Evolutionary conservation across 495 filamentous ascomycete species (phyloP), one percentile per base, ranked within the genome.

Genomic region (Acidomyces sp.): DNA sequence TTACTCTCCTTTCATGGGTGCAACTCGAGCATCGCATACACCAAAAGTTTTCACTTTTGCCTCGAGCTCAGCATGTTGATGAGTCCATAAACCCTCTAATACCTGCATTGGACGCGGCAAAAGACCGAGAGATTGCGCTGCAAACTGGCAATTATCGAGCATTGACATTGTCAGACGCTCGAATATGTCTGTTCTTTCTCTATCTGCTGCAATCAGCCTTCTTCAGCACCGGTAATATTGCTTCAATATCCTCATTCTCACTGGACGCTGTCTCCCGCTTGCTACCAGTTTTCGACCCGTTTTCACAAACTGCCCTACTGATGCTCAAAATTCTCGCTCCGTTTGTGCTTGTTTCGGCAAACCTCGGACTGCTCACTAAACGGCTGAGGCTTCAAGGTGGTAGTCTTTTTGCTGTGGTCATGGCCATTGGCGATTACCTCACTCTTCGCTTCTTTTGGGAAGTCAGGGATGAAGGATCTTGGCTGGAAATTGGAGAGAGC

Each of bases 361-460:
- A 93, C 54, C 70, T 99, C 15, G 92, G 86, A 1, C 84, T 96
- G 28, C 72, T 99, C n/a, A 96, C 94, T 60, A 75, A 75, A 37
- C 63, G 78, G 3, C 64, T 96, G 2, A 80, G 83, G 25, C 78
- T 96, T 0, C 80, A 83, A 3, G 76, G 77, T 6, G 82, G 81
- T 34, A 85, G 83, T 13, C 65, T 99, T 17, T 93, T 95, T 64
- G 94, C 94, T 84, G 60, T 93, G 1, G 85, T 92, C 30, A 93
- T 93, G 77, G 45, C 84, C 12, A 72, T 93, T 34, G 82, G 82
- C 36, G 92, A 99, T 58, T 75, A 94, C 32, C 67, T 96, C 53
- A 96, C 92, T 3, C 67, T 99, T 39, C 85, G 90, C 58, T 99
- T 99, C 68, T 99, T 99, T 61, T 99, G 80, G 71, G 78, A 93